These are phyloP conservation scores for Graphium sp. DNA, from an alignment of 2,329 filamentous ascomycete species.

Conservation along the genomic window DNA sequence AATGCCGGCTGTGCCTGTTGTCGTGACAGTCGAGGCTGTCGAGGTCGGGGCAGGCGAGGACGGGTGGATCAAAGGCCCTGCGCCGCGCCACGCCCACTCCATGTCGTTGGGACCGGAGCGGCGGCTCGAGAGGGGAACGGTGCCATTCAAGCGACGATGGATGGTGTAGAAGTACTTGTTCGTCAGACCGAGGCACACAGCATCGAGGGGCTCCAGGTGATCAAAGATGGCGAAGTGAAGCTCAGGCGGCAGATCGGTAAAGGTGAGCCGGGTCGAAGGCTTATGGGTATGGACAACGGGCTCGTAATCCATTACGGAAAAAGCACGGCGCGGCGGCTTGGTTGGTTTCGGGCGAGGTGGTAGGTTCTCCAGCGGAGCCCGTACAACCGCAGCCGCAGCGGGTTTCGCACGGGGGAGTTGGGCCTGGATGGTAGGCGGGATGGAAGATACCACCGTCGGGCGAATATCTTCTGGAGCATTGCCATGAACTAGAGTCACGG, in stretches of 20 bases:
- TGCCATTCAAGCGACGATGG: conserved; percentile 36
- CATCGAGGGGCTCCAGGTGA: conserved; percentile 47
- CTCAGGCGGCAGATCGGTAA: conserved; percentile 38
- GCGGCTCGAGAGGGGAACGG: conserved; percentile 36
- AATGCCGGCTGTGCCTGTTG: conserved; percentile 2
- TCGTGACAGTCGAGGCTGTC: conserved; percentile 4
- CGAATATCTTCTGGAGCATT: background rate
- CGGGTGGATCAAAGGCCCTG: conserved; percentile 22
- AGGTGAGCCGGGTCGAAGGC: conserved; percentile 24
- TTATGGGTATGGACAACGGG: conserved; percentile 29
- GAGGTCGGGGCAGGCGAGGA: conserved; percentile 3
- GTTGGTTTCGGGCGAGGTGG: conserved; percentile 4
- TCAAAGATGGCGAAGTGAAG: conserved; percentile 44
- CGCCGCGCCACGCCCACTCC: conserved; percentile 46
- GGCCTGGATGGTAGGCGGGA: conserved; percentile 5
- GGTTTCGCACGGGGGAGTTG: conserved; percentile 3
- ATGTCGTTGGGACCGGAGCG: conserved; percentile 44
- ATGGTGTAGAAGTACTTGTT: conserved; percentile 41
- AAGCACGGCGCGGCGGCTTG: conserved; percentile 31
- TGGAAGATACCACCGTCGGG: background rate
- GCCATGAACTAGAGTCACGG: background rate
- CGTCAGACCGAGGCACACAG: conserved; percentile 42
- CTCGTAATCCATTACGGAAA: conserved; percentile 44
- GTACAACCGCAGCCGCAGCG: conserved; percentile 11
- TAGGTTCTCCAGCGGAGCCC: conserved; percentile 13